phyloP scores from a whole-genome alignment of 768 basidiomycete species.

The Suillus tomentosus region DNA sequence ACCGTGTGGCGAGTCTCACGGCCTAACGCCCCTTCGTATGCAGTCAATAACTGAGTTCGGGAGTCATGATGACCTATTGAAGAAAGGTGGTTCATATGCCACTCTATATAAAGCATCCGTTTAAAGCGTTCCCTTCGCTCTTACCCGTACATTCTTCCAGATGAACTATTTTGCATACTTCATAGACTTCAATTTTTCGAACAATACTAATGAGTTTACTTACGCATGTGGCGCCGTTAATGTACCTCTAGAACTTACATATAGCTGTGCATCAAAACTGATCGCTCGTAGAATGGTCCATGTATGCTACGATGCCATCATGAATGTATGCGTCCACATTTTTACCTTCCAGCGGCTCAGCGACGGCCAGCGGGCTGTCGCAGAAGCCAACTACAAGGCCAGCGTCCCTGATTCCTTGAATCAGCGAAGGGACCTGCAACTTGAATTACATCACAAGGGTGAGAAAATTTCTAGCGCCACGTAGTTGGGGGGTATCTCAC shows the following conservation, averaged over 20 bases:
- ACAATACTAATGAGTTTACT: conserved; percentile 23
- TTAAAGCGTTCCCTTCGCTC: conserved; percentile 30
- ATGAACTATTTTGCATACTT: conserved; percentile 23
- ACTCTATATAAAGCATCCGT: conserved; percentile 70
- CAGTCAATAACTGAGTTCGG: conserved; percentile 80
- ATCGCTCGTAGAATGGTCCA: conserved; percentile 60
- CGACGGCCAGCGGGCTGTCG: conserved; percentile 51
- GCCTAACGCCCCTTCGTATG: conserved; percentile 26
- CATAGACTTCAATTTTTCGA: conserved; percentile 13
- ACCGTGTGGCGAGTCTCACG: conserved; percentile 15
- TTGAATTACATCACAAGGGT: conserved; percentile 32
- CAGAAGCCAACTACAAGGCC: conserved; percentile 87
- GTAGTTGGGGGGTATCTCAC: conserved; percentile 45
- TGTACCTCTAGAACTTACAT: conserved; percentile 28
- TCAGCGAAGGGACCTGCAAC: conserved; percentile 88
- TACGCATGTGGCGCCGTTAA: conserved; percentile 19
- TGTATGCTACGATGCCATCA: conserved; percentile 66
- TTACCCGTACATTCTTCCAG: conserved; percentile 10
- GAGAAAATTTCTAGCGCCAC: conserved; percentile 18
- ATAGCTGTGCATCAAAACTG: conserved; percentile 29
- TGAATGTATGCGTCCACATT: conserved; percentile 70
- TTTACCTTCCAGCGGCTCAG: conserved; percentile 44
- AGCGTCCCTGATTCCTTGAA: conserved; percentile 85
- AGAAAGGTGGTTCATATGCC: conserved; percentile 63
- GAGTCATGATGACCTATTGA: conserved; percentile 66